Evolutionary conservation across 225 moss, liverwort and hornwort genomes (phyloP).

Genomic region (Antitrichia curtipendula): DNA sequence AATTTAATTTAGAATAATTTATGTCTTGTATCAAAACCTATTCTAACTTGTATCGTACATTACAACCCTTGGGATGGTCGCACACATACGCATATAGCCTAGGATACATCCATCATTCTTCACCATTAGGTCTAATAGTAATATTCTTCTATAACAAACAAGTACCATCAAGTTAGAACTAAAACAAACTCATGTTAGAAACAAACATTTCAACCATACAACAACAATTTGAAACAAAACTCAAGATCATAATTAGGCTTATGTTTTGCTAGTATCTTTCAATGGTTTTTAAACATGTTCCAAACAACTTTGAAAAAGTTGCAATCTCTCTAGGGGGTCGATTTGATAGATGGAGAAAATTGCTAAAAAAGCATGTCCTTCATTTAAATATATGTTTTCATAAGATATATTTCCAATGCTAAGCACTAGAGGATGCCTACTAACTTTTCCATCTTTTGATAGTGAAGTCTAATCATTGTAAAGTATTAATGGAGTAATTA

Average conservation of each 20-base stretch:
- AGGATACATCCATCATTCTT: not conserved
- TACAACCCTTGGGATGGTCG: not conserved
- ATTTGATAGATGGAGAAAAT: too few species aligned
- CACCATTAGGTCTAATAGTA: not conserved
- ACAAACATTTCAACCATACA: not conserved
- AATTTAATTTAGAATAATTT: not conserved
- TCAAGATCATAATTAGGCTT: not conserved
- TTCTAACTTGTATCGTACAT: not conserved
- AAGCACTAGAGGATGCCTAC: not conserved
- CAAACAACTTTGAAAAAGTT: too few species aligned
- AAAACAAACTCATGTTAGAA: too few species aligned
- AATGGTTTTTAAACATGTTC: too few species aligned
- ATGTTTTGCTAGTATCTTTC: too few species aligned
- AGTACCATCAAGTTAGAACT: not conserved
- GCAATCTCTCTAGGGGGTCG: too few species aligned
- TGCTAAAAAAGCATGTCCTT: too few species aligned
- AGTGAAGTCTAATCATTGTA: rapidly evolving
- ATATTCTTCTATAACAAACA: not conserved
- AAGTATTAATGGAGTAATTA: not conserved
- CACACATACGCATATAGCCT: not conserved
- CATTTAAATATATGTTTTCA: not conserved
- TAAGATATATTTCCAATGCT: not conserved
- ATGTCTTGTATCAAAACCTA: too few species aligned
- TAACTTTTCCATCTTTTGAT: not conserved
- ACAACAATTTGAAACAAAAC: not conserved